Percentiles rank a stretch among this genome's conserved stretches.
phyloP scores from a whole-genome alignment of 1,284 basidiomycete genomes.

The Pseudozyma tsukubaensis region DNA sequence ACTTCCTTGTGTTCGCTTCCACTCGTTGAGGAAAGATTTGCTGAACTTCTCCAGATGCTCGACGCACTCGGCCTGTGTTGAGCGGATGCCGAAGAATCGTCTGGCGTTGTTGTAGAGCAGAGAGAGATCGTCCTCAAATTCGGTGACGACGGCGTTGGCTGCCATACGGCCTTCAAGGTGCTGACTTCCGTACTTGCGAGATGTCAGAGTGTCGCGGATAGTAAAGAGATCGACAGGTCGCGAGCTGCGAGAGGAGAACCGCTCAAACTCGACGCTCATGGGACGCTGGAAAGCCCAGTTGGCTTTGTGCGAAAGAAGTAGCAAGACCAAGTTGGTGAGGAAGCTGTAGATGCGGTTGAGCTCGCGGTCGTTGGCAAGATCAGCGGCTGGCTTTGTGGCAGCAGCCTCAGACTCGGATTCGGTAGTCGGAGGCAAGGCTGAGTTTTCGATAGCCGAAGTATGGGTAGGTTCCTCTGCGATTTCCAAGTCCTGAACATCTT shows the following conservation, averaged over 20 bases:
- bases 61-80: constrained; percentile 46
- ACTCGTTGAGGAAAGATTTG: constrained; percentile 40
- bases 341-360: constrained; percentile 43
- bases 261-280: constrained; percentile 41
- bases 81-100: constrained; percentile 38
- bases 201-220: constrained; percentile 37
- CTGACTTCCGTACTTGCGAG: constrained; percentile 42
- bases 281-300: constrained; percentile 45
- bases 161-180: constrained; percentile 37
- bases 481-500: too few relatives aligned
- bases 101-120: constrained; percentile 42
- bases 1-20: constrained; percentile 36
- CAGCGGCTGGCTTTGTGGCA: constrained; percentile 5
- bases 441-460: background rate
- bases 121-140: constrained; percentile 48
- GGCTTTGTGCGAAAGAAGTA: constrained; percentile 46
- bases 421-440: background rate
- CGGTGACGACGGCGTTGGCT: constrained; percentile 45
- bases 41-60: constrained; percentile 51
- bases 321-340: constrained; percentile 41
- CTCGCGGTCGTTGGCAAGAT: constrained; percentile 25
- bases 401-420: background rate
- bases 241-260: constrained; percentile 42
- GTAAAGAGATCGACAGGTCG: constrained; percentile 46
- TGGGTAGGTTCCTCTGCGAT: too few relatives aligned